phyloP scores from a whole-genome alignment of 352 stramenopile genomes.

The Globisporangium megalacanthum region DNA sequence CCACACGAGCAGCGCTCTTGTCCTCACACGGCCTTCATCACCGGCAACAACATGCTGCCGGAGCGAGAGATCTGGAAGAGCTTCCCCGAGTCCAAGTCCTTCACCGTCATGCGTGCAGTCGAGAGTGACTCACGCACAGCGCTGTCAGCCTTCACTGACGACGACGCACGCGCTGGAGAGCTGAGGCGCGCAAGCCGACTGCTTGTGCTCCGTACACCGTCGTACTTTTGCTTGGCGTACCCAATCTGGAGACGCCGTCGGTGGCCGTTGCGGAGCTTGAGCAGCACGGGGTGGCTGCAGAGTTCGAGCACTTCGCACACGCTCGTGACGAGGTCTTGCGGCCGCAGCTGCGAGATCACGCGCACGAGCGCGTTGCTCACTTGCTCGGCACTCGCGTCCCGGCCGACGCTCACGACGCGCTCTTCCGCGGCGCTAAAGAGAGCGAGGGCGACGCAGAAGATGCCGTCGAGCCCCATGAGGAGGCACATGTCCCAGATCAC shows the following conservation, averaged over 20 bases:
- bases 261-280: conserved; percentile 76
- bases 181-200: background rate
- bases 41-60: conserved; percentile 51
- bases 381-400: conserved; percentile 45
- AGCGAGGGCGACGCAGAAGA: conserved; percentile 69
- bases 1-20: background rate
- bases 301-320: conserved; percentile 80
- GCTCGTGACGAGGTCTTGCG: conserved; percentile 60
- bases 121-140: background rate
- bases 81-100: conserved; percentile 64
- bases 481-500: conserved; percentile 79
- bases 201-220: conserved; percentile 1
- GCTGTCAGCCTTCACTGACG: background rate
- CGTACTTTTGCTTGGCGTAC: conserved; percentile 23
- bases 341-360: conserved; percentile 38
- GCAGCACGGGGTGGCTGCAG: conserved; percentile 64
- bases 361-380: conserved; percentile 59
- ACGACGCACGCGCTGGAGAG: background rate
- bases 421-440: conserved; percentile 63
- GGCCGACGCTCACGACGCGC: conserved; percentile 35
- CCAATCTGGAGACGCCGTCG: conserved; percentile 51
- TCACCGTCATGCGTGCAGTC: conserved; percentile 41
- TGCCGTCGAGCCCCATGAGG: conserved; percentile 72
- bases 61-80: conserved; percentile 62
- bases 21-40: conserved; percentile 9